phyloP scores from a whole-genome alignment of 192 early-diverging fungal genomes.

The Podila minutissima region DNA sequence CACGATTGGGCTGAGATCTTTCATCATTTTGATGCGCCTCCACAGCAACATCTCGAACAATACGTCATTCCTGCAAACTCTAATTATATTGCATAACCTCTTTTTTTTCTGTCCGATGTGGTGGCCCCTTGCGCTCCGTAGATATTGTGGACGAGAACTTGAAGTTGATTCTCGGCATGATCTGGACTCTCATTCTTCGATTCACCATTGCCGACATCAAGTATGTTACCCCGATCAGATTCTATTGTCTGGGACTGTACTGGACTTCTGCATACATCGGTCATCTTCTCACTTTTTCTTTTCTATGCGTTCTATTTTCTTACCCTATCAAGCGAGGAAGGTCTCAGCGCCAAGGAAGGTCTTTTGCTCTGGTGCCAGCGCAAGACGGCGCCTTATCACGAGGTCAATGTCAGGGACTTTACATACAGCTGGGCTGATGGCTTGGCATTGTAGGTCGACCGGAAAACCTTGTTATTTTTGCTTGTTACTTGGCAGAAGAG shows the following conservation, averaged over 20 bases:
- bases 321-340: constrained; percentile 78
- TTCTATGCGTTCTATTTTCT: not conserved
- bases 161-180: constrained; percentile 94
- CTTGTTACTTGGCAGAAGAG: not conserved
- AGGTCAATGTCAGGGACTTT: constrained; percentile 91
- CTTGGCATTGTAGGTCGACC: constrained; percentile 80
- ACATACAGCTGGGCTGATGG: constrained; percentile 95
- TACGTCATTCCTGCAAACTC: not conserved
- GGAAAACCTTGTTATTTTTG: constrained; percentile 2
- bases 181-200: constrained; percentile 97
- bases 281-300: not conserved
- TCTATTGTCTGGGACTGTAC: not conserved
- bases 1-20: no score
- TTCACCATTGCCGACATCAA: constrained; percentile 96
- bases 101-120: not conserved
- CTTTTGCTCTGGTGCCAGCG: constrained; percentile 97
- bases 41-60: not conserved
- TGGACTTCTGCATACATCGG: not conserved
- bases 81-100: not conserved
- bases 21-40: not conserved
- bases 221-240: constrained; percentile 37
- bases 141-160: constrained; percentile 94
- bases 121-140: constrained; percentile 5
- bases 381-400: constrained; percentile 89
- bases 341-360: constrained; percentile 95